Percentiles rank a stretch among this genome's conserved stretches.
phyloP scores from a whole-genome alignment of 164 flowering plant genomes.

The Vitis riparia region DNA sequence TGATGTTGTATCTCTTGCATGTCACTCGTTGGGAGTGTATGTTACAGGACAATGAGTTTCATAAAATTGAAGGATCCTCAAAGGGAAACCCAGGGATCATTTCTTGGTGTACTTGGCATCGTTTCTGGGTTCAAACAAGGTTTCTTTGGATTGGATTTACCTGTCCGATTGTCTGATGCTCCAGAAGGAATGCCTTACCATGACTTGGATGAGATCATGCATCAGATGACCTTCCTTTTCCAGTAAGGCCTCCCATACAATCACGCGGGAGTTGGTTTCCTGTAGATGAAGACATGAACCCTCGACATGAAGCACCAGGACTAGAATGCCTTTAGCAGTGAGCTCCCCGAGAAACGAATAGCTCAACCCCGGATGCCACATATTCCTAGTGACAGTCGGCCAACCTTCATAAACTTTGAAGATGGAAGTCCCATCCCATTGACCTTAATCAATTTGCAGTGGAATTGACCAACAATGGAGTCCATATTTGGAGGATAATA shows the following conservation, averaged over 20 bases:
- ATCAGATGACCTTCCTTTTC: slow-evolving; percentile 64
- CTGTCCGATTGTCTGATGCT: slow-evolving; percentile 75
- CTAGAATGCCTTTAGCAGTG: no score
- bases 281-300: slow-evolving; percentile 70
- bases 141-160: slow-evolving; percentile 83
- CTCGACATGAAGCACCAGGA: slow-evolving; percentile 24
- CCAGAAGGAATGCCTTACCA: slow-evolving; percentile 68
- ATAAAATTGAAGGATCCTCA: slow-evolving; percentile 56
- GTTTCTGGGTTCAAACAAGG: slow-evolving; percentile 92
- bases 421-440: no score
- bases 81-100: slow-evolving; percentile 91
- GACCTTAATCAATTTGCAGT: no score
- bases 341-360: no score
- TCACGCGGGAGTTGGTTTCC: slow-evolving; percentile 67
- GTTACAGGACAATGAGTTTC: no score
- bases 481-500: no score
- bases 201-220: slow-evolving; percentile 66
- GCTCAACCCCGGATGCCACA: no score
- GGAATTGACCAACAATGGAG: no score
- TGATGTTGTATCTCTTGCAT: no score
- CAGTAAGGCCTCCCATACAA: slow-evolving; percentile 60
- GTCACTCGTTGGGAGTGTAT: no score
- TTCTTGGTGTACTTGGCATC: slow-evolving; percentile 69
- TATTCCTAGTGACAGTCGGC: no score
- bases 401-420: no score